A percentile compares a stretch with the other conserved stretches of the same genome.
phyloP scores from a whole-genome alignment of 306 rosid species.

The Crotalaria pallida region DNA sequence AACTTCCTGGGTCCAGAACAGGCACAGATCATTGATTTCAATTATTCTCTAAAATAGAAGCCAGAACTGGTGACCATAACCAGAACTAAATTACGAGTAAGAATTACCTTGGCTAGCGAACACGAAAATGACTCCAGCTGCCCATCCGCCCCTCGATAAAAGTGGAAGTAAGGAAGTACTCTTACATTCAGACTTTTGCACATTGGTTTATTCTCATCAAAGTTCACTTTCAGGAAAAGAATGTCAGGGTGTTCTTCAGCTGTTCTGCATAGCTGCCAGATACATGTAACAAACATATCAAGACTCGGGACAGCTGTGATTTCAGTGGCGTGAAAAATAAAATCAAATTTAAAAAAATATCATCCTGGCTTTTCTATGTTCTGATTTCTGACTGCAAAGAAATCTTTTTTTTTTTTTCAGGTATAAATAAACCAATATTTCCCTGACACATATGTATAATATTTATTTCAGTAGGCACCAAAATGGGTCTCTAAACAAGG shows the following conservation, averaged over 20 bases:
- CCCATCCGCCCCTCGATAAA: conserved; percentile 94
- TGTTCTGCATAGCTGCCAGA: conserved; percentile 85
- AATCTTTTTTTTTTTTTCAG: background rate
- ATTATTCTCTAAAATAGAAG: background rate
- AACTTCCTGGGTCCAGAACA: background rate
- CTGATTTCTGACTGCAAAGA: background rate
- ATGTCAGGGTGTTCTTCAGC: conserved; percentile 92
- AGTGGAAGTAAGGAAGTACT: conserved; percentile 97
- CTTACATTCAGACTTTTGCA: conserved; percentile 91
- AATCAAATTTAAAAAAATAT: background rate
- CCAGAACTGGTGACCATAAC: conserved; percentile 9
- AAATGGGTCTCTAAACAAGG: no score
- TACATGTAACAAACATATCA: conserved; percentile 24
- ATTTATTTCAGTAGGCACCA: no score
- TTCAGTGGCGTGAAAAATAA: conserved; percentile 3
- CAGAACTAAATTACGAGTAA: conserved; percentile 7
- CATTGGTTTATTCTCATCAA: conserved; percentile 98
- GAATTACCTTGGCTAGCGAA: conserved; percentile 90
- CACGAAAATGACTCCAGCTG: conserved; percentile 92
- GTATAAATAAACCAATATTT: background rate
- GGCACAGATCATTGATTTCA: background rate
- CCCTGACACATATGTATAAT: background rate
- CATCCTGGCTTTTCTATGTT: background rate
- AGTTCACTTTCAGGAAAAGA: conserved; percentile 81
- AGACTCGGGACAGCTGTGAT: conserved; percentile 10